Conservation (phyloP, 371 early-diverging fungal species). For the Vairimorpha ceranae region DNA sequence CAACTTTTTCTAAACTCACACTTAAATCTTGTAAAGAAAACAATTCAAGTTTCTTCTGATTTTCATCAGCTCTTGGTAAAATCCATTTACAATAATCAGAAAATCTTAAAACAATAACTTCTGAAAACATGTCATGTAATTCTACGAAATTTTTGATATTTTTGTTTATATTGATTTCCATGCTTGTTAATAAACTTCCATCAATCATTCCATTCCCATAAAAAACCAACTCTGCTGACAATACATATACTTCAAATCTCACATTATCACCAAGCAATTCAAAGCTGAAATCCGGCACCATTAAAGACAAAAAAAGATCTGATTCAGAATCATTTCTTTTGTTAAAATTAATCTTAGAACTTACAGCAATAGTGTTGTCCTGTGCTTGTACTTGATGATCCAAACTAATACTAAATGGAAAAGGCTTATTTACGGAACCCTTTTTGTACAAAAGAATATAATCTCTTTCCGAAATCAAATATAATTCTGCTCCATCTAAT, state of each 20-base stretch:
- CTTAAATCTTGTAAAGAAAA: not conserved
- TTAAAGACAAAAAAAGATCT: not conserved
- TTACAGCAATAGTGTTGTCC: not conserved
- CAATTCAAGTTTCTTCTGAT: not conserved
- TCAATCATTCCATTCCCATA: not conserved
- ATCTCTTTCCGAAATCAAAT: not conserved
- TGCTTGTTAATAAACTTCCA: not conserved
- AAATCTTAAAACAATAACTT: not conserved
- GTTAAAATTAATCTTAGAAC: not conserved
- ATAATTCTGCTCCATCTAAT: not conserved
- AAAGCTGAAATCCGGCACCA: not conserved
- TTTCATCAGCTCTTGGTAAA: not conserved
- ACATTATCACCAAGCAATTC: not conserved
- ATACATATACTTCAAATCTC: not conserved
- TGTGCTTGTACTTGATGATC: not conserved
- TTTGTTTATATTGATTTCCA: not conserved
- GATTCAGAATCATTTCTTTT: not conserved
- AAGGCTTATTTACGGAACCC: not conserved
- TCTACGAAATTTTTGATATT: not conserved
- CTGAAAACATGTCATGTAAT: not conserved
- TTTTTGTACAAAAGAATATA: not conserved
- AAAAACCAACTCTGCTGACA: not conserved
- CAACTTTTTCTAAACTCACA: not conserved
- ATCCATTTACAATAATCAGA: not conserved
- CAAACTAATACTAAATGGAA: not conserved